A percentile compares a stretch with the other conserved stretches of the same genome.
Evolutionary conservation across 192 early-diverging fungal species (phyloP).

Genomic region (Mortierella claussenii): DNA sequence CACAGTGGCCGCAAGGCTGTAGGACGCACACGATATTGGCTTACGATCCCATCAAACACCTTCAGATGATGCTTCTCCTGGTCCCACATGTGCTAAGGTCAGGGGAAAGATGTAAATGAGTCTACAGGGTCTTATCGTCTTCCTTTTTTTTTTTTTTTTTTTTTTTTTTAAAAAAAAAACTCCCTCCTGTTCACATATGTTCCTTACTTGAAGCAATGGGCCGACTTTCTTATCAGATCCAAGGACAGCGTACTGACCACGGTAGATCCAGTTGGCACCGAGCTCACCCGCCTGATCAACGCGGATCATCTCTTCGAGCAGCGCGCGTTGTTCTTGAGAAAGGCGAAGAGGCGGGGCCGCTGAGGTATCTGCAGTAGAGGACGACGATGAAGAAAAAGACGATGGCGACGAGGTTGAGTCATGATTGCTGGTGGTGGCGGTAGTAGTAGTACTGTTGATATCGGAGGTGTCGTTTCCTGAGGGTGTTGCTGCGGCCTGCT

Average conservation of each 20-base stretch:
- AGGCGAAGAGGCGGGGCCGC: constrained; percentile 51
- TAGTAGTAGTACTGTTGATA: neutral
- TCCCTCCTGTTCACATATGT: too few species aligned
- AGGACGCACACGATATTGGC: constrained; percentile 84
- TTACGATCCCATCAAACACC: constrained; percentile 82
- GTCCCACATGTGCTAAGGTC: constrained; percentile 90
- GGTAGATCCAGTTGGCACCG: constrained; percentile 96
- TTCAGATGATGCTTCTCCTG: constrained; percentile 90
- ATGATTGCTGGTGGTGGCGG: neutral
- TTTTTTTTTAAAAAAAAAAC: too few species aligned
- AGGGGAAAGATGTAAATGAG: too few species aligned
- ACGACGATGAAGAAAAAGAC: neutral
- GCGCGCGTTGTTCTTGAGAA: constrained; percentile 62
- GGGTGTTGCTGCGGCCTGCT: too few species aligned
- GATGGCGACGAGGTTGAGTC: constrained; percentile 1
- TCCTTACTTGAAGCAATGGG: constrained; percentile 71
- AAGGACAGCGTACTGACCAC: constrained; percentile 89
- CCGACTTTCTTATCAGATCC: constrained; percentile 73
- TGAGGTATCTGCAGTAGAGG: constrained; percentile 2
- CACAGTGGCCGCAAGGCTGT: constrained; percentile 87
- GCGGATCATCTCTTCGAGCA: constrained; percentile 85
- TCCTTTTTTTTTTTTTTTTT: too few species aligned
- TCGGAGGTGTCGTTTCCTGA: too few species aligned
- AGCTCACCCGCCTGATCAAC: constrained; percentile 97
- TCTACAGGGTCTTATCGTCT: too few species aligned